Percentiles rank a stretch among this genome's conserved stretches.
Conservation (phyloP, 345 rosid species). For the Erucastrum elatum region DNA sequence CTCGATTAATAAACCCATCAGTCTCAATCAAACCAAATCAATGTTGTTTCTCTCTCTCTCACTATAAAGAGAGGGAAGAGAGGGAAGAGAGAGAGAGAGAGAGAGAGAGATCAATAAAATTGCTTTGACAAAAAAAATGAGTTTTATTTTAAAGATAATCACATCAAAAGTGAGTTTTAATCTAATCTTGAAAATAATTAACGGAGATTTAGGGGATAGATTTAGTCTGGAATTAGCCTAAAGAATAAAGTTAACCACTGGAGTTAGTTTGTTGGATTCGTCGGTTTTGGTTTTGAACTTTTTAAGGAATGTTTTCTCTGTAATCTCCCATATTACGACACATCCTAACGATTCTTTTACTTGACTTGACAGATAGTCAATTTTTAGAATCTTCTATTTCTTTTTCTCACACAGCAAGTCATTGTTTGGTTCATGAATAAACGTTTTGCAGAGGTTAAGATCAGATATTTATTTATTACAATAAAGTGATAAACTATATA, state of each 20-base stretch:
- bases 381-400: neutral
- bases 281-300: neutral
- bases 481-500: neutral
- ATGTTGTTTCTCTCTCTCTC: conserved; percentile 13
- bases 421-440: neutral
- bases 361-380: neutral
- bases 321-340: conserved; percentile 18
- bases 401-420: neutral
- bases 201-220: conserved; percentile 6
- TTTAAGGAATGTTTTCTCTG: neutral
- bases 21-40: neutral
- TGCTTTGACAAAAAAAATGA: neutral
- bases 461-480: neutral
- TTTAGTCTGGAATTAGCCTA: neutral
- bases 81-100: neutral
- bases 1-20: conserved; percentile 47
- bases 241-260: neutral
- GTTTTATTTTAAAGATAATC: neutral
- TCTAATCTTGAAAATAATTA: neutral
- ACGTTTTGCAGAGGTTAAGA: neutral
- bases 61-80: neutral
- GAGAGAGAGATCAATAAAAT: neutral
- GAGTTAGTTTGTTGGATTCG: conserved; percentile 4
- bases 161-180: neutral
- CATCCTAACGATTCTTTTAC: conserved; percentile 12